Evolutionary conservation across 345 rosid genomes (phyloP), one percentile per base, ranked within the genome.

Genomic region (Luvunga scandens): DNA sequence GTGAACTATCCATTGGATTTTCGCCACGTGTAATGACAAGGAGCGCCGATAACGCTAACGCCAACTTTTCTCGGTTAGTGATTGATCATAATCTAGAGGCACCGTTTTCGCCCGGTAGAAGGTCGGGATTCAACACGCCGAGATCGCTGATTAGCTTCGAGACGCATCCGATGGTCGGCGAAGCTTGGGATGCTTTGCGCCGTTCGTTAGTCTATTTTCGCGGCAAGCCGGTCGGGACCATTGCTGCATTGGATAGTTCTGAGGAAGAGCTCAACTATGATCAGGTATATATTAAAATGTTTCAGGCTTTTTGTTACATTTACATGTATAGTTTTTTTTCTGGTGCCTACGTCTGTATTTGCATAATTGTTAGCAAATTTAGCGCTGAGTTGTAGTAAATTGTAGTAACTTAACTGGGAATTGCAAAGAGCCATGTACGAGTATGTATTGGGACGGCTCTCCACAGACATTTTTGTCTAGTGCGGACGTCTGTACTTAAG

Each of bases 261-360:
- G 98, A 87, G 8, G 98, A 96, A 71, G 88, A 92, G 13, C 89
- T 92, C 31, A 96, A 96, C 85, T 96, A 96, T 68, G 97, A 96
- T 89, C 99, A 96, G 97, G 99, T 94, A 62, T 30, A 10, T 28
- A 6, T 2, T 3, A 18, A 65, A 16, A 33, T 31, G 18, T 63
- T 27, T 69, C 7, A 9, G 8, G 31, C 34, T 30, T 72, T 69
- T 53, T 30, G 61, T 50, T 33, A 31, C 27, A 7, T 71, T 71
- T 21, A 30, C 28, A 30, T 71, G 63, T 21, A 30, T 19, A 45
- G 42, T 50, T 6, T 45, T 45, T 45, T 45, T 18, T 45, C 18
- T 16, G 7, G 21, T 53, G 57, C 22, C 7, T 4, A 53, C 8
- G 2, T 18, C 57, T 53, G 22, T 53, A 16, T 53, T 18, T 18